These are phyloP conservation scores for Phylloporus sp. DNA, from an alignment of 1,284 basidiomycete species.

Conservation along the genomic window DNA sequence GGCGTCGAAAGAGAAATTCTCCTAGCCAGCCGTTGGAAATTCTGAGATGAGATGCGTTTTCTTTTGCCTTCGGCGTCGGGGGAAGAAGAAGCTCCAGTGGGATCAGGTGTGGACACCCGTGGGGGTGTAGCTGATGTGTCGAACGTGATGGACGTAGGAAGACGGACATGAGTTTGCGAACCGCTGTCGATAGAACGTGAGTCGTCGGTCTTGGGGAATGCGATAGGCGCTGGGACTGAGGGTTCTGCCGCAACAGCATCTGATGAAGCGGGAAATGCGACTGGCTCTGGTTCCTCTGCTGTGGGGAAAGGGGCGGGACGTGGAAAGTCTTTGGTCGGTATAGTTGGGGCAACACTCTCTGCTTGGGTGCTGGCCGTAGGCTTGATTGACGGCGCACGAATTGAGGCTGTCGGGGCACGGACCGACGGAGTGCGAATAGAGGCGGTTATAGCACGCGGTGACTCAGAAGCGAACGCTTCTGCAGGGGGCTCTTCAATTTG, in stretches of 20 bases:
- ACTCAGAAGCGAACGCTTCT: constrained; percentile 22
- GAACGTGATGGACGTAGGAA: constrained; percentile 54
- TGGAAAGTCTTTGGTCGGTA: constrained; percentile 40
- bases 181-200: constrained; percentile 38
- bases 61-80: constrained; percentile 76
- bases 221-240: constrained; percentile 40
- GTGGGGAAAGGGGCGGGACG: constrained; percentile 10
- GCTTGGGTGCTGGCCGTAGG: constrained; percentile 31
- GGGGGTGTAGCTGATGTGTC: constrained; percentile 52
- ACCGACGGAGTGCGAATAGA: constrained; percentile 32
- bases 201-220: constrained; percentile 53
- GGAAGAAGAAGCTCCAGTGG: constrained; percentile 52
- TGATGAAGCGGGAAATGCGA: constrained; percentile 20
- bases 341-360: constrained; percentile 37
- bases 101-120: constrained; percentile 71
- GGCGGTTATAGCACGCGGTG: constrained; percentile 23
- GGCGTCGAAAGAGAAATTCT: constrained; percentile 73
- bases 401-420: constrained; percentile 25
- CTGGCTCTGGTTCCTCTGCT: constrained; percentile 18
- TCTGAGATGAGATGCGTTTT: constrained; percentile 81
- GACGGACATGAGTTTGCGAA: constrained; percentile 37
- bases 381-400: constrained; percentile 35
- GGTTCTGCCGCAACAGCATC: constrained; percentile 29
- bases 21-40: constrained; percentile 80
- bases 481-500: constrained; percentile 15